phyloP scores from a whole-genome alignment of 2,329 filamentous ascomycete genomes.

The Penicillium hesseltinei region DNA sequence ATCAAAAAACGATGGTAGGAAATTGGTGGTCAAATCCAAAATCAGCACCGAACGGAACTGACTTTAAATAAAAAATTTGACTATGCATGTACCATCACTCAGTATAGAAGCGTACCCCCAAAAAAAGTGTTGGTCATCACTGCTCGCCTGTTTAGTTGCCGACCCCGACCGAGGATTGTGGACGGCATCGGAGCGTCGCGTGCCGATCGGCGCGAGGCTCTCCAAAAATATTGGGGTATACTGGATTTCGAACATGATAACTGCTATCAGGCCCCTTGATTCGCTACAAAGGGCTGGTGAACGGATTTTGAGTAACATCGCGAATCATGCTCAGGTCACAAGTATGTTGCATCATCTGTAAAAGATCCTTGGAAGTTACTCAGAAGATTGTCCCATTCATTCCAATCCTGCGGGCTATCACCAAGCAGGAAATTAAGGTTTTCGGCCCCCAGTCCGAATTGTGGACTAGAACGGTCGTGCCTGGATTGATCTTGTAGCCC shows the following conservation, averaged over 20 bases:
- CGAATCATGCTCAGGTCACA: background rate
- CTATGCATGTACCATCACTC: background rate
- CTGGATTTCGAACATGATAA: background rate
- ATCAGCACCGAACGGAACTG: background rate
- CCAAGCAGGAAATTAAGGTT: constrained; percentile 14
- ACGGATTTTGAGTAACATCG: background rate
- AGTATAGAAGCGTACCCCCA: too few relatives aligned
- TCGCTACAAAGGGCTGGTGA: background rate
- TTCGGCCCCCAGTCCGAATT: background rate
- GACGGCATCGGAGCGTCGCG: constrained; percentile 5
- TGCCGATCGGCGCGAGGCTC: constrained; percentile 7
- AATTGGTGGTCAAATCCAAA: background rate
- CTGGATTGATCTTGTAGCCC: constrained; percentile 1
- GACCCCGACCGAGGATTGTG: constrained; percentile 16
- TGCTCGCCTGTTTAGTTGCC: constrained; percentile 9
- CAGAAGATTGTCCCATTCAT: constrained; percentile 31
- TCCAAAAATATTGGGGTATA: background rate
- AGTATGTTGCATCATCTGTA: constrained; percentile 17
- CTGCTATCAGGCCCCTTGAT: background rate
- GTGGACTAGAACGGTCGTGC: background rate
- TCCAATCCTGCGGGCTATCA: constrained; percentile 28
- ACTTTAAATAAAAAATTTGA: background rate
- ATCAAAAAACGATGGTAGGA: background rate
- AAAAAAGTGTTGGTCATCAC: background rate
- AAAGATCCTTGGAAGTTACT: constrained; percentile 27